These are phyloP conservation scores for Neurospora discreta DNA, from an alignment of 495 filamentous ascomycete genomes.

Conservation along the genomic window DNA sequence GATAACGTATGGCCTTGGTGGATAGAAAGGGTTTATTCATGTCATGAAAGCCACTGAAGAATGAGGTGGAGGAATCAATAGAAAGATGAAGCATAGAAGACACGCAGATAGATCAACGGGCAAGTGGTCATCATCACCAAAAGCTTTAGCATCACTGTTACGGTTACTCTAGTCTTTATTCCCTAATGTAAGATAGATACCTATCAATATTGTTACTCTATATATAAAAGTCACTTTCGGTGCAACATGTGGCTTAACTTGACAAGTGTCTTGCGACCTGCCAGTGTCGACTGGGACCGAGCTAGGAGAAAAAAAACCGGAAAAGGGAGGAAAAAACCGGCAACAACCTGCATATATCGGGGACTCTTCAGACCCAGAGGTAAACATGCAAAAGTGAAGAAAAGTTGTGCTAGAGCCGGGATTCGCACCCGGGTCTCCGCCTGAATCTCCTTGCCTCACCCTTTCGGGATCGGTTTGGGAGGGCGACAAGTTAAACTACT, in stretches of 20 bases:
- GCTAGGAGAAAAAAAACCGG: not conserved
- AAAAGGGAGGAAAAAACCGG: not conserved
- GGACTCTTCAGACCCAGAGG: rapidly evolving
- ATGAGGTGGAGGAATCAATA: not conserved
- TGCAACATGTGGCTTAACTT: not conserved
- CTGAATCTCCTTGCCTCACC: not conserved
- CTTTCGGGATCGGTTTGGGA: slow-evolving; percentile 5
- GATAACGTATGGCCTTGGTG: too few species aligned
- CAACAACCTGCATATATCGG: not conserved
- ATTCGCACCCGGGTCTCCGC: slow-evolving; percentile 18
- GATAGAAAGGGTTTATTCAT: not conserved
- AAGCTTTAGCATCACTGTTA: not conserved
- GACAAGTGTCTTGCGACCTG: not conserved
- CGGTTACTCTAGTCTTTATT: not conserved
- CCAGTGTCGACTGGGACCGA: not conserved
- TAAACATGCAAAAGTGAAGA: not conserved
- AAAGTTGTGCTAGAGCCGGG: slow-evolving; percentile 12
- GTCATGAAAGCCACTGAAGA: not conserved
- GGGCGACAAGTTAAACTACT: slow-evolving; percentile 21
- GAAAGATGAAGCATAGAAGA: not conserved
- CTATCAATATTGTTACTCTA: not conserved
- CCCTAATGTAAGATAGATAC: not conserved
- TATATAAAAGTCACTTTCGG: not conserved
- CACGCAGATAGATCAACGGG: not conserved
- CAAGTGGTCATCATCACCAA: not conserved